Conservation (phyloP, 2,329 filamentous ascomycete genomes). For the Fusarium sp. region DNA sequence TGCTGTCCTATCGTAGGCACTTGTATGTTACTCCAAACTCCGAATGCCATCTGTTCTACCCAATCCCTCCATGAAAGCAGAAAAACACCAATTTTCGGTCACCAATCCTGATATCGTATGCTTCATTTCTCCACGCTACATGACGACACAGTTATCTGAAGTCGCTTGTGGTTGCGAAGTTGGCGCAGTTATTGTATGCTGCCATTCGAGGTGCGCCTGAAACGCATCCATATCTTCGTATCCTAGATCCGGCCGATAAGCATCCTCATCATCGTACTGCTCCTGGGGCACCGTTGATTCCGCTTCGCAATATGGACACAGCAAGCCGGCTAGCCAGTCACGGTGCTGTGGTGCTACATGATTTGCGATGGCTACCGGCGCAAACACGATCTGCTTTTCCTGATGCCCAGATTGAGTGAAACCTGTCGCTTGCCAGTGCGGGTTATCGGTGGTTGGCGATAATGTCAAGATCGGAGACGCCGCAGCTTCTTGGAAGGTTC, state of each 20-base stretch:
- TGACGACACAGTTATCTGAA: constrained; percentile 58
- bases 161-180: constrained; percentile 52
- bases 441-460: constrained; percentile 48
- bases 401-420: constrained; percentile 55
- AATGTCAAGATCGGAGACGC: constrained; percentile 40
- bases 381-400: constrained; percentile 66
- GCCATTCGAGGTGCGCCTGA: constrained; percentile 69
- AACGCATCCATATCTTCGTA: constrained; percentile 64
- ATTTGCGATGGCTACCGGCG: constrained; percentile 69
- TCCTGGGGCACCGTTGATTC: constrained; percentile 59
- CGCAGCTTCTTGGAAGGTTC: constrained; percentile 51
- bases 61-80: constrained; percentile 12
- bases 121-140: constrained; percentile 52
- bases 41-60: constrained; percentile 34
- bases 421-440: constrained; percentile 66
- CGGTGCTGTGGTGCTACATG: constrained; percentile 64
- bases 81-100: constrained; percentile 17
- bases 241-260: constrained; percentile 62
- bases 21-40: constrained; percentile 44
- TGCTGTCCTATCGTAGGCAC: constrained; percentile 14
- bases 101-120: not conserved
- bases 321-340: constrained; percentile 64
- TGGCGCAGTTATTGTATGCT: constrained; percentile 59
- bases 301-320: constrained; percentile 70
- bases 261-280: constrained; percentile 64